phyloP scores from a whole-genome alignment of 2,329 filamentous ascomycete genomes.

The Emydomyces testavorans region DNA sequence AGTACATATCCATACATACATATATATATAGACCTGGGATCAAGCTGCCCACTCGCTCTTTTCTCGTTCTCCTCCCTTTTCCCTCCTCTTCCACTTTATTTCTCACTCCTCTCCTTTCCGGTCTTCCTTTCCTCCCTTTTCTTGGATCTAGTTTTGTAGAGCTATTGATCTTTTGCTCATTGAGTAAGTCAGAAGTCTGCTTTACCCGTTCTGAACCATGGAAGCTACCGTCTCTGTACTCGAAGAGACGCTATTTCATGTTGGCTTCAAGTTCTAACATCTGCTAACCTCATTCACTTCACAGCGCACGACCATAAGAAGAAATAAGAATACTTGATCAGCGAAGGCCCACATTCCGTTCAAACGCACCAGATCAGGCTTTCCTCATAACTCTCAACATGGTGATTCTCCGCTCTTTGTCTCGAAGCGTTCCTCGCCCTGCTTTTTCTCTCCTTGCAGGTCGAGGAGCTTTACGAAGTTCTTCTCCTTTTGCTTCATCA shows the following conservation, averaged over 20 bases:
- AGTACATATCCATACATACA: too few relatives aligned
- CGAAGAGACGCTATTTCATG: not conserved
- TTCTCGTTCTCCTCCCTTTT: not conserved
- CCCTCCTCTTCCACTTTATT: not conserved
- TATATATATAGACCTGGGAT: conserved; percentile 1
- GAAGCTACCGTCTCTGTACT: not conserved
- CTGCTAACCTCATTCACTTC: not conserved
- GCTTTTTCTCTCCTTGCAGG: conserved; percentile 42
- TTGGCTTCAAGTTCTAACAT: not conserved
- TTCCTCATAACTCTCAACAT: conserved; percentile 31
- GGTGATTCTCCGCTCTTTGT: conserved; percentile 54
- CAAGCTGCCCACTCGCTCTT: not conserved
- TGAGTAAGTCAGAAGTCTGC: conserved; percentile 5
- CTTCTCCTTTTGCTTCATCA: conserved; percentile 4
- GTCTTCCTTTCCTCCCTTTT: not conserved
- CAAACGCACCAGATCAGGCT: not conserved
- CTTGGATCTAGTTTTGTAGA: not conserved
- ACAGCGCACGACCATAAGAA: not conserved
- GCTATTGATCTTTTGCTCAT: not conserved
- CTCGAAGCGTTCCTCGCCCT: conserved; percentile 45
- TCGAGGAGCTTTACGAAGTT: conserved; percentile 8
- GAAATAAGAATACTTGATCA: not conserved
- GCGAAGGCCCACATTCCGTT: not conserved
- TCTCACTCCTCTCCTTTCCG: not conserved
- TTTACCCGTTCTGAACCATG: not conserved